These are phyloP conservation scores for Athelia psychrophila DNA, from an alignment of 1,284 basidiomycete genomes.

Conservation along the genomic window DNA sequence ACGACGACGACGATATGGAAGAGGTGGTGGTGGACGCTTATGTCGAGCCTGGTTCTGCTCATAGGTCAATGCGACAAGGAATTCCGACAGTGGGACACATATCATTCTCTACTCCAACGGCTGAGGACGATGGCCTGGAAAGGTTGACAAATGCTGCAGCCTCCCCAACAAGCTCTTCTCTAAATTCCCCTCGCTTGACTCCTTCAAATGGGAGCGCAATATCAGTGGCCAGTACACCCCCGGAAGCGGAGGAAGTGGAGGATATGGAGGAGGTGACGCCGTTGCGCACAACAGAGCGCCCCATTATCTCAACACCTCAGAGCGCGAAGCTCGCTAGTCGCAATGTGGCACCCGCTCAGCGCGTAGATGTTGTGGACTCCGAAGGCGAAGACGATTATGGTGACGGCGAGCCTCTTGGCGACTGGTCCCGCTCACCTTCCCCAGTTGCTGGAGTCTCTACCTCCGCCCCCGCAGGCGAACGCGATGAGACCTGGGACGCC, in stretches of 20 bases:
- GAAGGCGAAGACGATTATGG: conserved; percentile 18
- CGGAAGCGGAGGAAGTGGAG: conserved; percentile 29
- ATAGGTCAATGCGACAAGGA: no score
- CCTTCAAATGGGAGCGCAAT: no score
- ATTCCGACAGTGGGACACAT: no score
- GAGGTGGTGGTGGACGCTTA: conserved; percentile 12
- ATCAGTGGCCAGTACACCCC: background rate
- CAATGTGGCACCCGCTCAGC: no score
- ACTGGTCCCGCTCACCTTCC: conserved; percentile 55
- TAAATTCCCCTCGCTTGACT: background rate
- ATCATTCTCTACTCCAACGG: no score
- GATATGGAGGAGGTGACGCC: conserved; percentile 44
- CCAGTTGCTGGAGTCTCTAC: conserved; percentile 26
- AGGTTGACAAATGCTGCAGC: no score
- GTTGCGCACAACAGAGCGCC: background rate
- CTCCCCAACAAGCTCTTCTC: conserved; percentile 3
- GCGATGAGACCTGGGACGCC: conserved; percentile 58
- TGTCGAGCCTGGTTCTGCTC: no score
- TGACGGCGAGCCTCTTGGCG: conserved; percentile 25
- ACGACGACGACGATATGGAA: conserved; percentile 29
- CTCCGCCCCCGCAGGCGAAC: conserved; percentile 15
- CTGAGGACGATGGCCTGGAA: no score
- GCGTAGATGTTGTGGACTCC: background rate
- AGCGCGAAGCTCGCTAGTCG: no score
- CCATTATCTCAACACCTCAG: background rate